Evolutionary conservation across 495 filamentous ascomycete genomes (phyloP).

Genomic region (Glonium stellatum): DNA sequence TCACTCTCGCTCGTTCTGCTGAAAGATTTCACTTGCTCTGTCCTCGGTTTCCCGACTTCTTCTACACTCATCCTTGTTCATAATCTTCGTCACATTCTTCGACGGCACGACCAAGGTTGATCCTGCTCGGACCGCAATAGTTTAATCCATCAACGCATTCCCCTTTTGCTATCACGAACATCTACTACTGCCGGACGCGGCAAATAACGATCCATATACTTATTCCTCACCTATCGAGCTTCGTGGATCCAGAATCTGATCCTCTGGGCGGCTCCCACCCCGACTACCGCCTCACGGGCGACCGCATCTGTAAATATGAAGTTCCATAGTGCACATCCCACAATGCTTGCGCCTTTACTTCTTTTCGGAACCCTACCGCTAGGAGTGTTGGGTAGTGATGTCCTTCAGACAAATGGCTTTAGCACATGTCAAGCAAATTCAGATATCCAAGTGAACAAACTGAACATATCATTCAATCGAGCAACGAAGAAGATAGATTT

Average conservation of each 20-base stretch:
- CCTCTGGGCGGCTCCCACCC: neutral
- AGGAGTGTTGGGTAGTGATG: conserved; percentile 52
- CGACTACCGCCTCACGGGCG: conserved; percentile 11
- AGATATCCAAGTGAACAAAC: conserved; percentile 61
- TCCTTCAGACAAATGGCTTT: conserved; percentile 76
- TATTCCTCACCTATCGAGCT: neutral
- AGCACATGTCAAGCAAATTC: conserved; percentile 61
- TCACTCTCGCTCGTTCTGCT: conserved; percentile 1
- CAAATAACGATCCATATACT: neutral
- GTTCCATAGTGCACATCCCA: conserved; percentile 20
- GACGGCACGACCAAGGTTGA: conserved; percentile 28
- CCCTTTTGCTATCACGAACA: conserved; percentile 5
- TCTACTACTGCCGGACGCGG: neutral
- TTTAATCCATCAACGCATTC: conserved; percentile 18
- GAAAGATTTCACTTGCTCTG: neutral
- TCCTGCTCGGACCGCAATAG: conserved; percentile 18
- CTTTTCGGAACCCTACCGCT: conserved; percentile 39
- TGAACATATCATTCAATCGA: conserved; percentile 74
- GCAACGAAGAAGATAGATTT: conserved; percentile 65
- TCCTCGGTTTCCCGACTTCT: neutral
- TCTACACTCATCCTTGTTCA: neutral
- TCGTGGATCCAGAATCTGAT: neutral
- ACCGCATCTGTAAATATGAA: conserved; percentile 17
- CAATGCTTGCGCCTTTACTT: conserved; percentile 31
- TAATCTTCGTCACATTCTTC: neutral